Evolutionary conservation across 768 basidiomycete species (phyloP), one percentile per base, ranked within the genome.

Genomic region (Phaeotremella skinneri): DNA sequence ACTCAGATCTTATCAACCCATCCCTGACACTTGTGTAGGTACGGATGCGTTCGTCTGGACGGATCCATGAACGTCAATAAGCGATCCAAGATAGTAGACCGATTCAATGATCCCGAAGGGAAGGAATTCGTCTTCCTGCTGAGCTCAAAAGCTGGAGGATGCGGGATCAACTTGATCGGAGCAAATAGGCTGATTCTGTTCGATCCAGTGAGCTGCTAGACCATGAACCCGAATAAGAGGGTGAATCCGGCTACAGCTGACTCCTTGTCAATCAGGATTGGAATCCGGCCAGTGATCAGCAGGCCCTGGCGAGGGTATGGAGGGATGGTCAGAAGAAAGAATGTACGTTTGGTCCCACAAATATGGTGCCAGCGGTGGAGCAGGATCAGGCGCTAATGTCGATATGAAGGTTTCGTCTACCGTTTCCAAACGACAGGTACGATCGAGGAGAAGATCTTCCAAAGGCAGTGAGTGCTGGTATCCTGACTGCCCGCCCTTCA

Each of bases 241-340:
- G 2, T 30, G 62, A 66, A 4, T 61, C 64, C 41, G 67, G 51
- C 5, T 66, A 4, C 29, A 34, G 51, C 62, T 59, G 30, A 59
- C 48, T 16, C 55, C 13, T 2, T 16, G 21, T 13, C 7, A 23
- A 52, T n/a, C 45, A 62, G 65, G 93, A 97, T 72, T 97, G 93
- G 93, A 97, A 97, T 69, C 93, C 93, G 25, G 94, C 94, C 9
- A 91, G 93, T 26, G 94, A 99, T 77, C 96, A 98, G 74, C 94
- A 99, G 76, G 94, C 94, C 6, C 82, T 99, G 4, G 94, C 94
- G 43, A 91, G 94, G 75, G 94, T 99, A 7, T 99, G 94, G 94
- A 89, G 94, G 79, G 94, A 99, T 72, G 94, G 94, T 0, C 94
- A 98, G 77, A 99, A 96, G 85, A 98, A 98, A 84, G 93, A 96